phyloP scores from a whole-genome alignment of 805 yeast species.

The Ogataea henricii region DNA sequence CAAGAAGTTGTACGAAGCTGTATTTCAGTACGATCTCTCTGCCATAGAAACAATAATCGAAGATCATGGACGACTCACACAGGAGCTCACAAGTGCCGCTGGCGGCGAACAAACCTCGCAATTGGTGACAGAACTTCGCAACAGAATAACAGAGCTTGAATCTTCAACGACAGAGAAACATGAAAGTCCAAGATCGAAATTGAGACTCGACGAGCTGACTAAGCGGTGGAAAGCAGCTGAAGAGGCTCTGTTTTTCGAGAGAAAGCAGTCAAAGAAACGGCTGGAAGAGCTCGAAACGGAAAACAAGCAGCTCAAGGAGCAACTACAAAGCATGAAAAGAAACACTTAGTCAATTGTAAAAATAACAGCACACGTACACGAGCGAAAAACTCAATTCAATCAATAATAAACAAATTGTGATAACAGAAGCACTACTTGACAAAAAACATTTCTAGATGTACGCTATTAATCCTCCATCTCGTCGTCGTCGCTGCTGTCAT shows the following conservation, averaged over 20 bases:
- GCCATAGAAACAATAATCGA: constrained; percentile 60
- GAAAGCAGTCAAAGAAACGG: constrained; percentile 53
- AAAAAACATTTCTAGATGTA: no score
- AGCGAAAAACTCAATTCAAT: no score
- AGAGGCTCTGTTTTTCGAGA: constrained; percentile 66
- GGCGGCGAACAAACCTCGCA: neutral
- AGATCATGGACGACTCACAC: constrained; percentile 45
- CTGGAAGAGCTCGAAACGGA: constrained; percentile 58
- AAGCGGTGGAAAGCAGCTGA: constrained; percentile 70
- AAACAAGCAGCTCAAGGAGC: constrained; percentile 40
- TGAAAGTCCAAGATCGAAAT: constrained; percentile 35
- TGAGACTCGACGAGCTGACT: constrained; percentile 62
- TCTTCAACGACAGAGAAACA: neutral
- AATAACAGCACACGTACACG: no score
- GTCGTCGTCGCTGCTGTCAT: constrained; percentile 35
- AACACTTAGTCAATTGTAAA: neutral
- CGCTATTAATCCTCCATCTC: constrained; percentile 36
- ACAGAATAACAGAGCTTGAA: neutral
- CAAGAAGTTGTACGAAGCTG: constrained; percentile 37
- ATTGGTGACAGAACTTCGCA: constrained; percentile 11
- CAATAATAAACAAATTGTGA: no score
- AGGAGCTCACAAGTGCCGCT: constrained; percentile 6
- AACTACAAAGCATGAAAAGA: constrained; percentile 1
- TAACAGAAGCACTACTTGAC: no score
- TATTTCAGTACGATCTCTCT: constrained; percentile 51